Base-by-base conservation (phyloP, 148 eudicot genomes). In the Heliamphora exappendiculata region DNA sequence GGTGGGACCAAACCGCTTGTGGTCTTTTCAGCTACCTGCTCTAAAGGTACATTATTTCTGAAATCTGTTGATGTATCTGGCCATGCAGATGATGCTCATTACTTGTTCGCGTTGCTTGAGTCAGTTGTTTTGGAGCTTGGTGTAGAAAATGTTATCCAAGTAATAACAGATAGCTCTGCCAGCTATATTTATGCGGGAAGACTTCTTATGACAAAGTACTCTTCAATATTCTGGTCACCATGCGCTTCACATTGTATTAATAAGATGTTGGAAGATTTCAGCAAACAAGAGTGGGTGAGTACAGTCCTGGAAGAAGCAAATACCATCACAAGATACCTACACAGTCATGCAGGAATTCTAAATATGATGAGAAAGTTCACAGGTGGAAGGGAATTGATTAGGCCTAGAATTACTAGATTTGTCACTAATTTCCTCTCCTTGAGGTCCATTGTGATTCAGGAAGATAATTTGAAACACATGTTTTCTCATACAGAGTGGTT, bases 191-290 rank as follows among this genome's bases (percentile, higher is more conserved):
- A 72, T 71, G 85, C 75, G 7, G 87, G 87, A 62, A 79, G 77
- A 77, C 87, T 85, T 81, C 81, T 85, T 31, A 85, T 79, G 84
- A 68, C 82, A 7, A 85, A 85, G 78, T 82, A 85, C 58, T 65
- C 85, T 69, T 79, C 87, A 33, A 31, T 85, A 41, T 85, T 85
- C 50, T 85, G 87, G 85, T 81, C 83, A 62, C 85, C 87, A n/a
- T 81, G 85, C 77, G 83, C 87, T 57, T 85, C 83, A 54, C 71
- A 68, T 82, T 85, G 85, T 77, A 44, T 85, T 58, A 79, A 70
- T 50, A 76, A 68, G 47, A 85, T 85, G 22, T 71, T 82, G 77
- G 80, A 84, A 78, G 87, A 84, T 72, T 66, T 84, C 19, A 55
- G 84, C 22, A 73, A 81, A 67, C 75, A 71, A 34, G 87, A 81